These are phyloP conservation scores for Cyclospora cayetanensis DNA, from an alignment of 169 alveolate genomes.

Conservation along the genomic window DNA sequence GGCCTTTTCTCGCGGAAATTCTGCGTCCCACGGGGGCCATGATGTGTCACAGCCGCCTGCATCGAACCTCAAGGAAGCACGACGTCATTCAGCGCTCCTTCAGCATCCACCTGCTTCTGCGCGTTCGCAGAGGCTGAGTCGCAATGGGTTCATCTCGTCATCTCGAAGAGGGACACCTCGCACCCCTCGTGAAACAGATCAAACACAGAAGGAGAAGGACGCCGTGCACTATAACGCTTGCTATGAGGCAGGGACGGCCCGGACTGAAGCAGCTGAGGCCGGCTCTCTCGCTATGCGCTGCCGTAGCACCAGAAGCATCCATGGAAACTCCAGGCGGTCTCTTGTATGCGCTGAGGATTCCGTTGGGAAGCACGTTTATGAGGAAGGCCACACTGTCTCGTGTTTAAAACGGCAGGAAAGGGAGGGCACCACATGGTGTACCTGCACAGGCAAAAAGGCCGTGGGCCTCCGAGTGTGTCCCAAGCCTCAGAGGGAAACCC, in stretches of 20 bases:
- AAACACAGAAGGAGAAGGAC: neutral
- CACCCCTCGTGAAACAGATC: neutral
- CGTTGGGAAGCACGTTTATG: neutral
- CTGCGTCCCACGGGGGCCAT: no score
- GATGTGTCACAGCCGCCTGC: no score
- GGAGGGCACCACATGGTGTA: constrained; percentile 14
- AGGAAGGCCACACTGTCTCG: neutral
- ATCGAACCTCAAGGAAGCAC: no score
- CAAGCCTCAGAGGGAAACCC: no score
- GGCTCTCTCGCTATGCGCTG: neutral
- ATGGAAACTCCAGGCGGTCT: neutral
- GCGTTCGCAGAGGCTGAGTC: no score
- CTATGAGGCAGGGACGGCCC: neutral
- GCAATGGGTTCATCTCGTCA: neutral
- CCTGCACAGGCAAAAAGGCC: neutral
- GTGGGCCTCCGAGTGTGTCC: neutral
- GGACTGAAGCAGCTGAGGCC: neutral
- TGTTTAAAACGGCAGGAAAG: neutral
- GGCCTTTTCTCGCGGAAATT: no score
- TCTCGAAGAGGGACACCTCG: neutral
- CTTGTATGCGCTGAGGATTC: neutral
- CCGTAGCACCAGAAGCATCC: neutral
- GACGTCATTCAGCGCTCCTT: no score
- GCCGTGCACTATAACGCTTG: neutral
- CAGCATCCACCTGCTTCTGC: no score